Conservation (phyloP, 495 filamentous ascomycete genomes). For the Penicillium steckii region DNA sequence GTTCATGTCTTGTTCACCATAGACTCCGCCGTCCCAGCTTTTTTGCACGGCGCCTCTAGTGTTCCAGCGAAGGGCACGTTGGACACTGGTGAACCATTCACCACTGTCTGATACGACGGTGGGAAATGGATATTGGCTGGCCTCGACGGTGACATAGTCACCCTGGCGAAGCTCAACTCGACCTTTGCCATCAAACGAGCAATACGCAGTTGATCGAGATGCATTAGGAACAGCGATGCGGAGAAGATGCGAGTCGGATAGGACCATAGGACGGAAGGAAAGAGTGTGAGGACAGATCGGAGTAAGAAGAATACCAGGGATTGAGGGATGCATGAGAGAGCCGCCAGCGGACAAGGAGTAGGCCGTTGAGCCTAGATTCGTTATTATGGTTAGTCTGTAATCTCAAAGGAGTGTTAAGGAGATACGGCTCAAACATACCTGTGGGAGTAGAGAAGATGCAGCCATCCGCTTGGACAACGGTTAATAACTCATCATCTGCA, state of each 20-base stretch:
- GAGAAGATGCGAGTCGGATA: conserved; percentile 90
- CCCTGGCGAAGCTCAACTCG: conserved; percentile 87
- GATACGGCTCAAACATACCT: no score
- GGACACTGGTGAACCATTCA: conserved; percentile 95
- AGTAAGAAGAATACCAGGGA: conserved; percentile 94
- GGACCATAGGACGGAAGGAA: conserved; percentile 96
- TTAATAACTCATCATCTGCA: conserved; percentile 88
- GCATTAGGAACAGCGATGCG: conserved; percentile 80
- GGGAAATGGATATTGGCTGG: conserved; percentile 93
- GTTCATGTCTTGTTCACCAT: conserved; percentile 23
- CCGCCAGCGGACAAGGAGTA: conserved; percentile 96
- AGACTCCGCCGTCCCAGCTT: conserved; percentile 57
- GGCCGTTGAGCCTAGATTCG: conserved; percentile 70
- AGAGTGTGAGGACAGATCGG: conserved; percentile 97
- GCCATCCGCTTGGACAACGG: conserved; percentile 92
- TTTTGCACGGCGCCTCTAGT: conserved; percentile 83
- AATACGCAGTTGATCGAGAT: conserved; percentile 89
- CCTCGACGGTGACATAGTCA: conserved; percentile 92
- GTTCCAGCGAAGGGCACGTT: conserved; percentile 90
- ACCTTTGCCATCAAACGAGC: conserved; percentile 94
- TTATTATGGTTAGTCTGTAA: neutral
- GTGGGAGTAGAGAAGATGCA: conserved; percentile 97
- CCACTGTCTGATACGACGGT: conserved; percentile 74
- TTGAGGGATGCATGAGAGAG: conserved; percentile 93
- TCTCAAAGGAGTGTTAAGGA: no score